Base-by-base conservation (phyloP, 164 flowering plant species). In the Platanus orientalis region DNA sequence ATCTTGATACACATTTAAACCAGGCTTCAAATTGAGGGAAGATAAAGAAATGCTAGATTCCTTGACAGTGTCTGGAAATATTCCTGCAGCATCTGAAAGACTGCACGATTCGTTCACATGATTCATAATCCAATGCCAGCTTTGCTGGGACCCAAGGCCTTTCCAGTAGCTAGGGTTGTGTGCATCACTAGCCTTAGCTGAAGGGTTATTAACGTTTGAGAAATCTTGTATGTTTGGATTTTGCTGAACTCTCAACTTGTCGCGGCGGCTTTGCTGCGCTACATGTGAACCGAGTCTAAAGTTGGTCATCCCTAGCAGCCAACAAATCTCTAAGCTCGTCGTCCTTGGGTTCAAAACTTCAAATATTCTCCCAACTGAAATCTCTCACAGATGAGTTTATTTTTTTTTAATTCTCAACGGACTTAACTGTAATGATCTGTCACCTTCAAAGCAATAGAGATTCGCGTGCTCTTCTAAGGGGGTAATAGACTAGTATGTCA, bases 231-330 rank as follows among this genome's bases (percentile, higher is more conserved):
- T 47, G 45, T 2, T n/a, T n/a, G n/a, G 49, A 40, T 20, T 29
- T 3, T 74, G 81, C 26, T 73, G 85, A 57, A 81, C 50, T 58
- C 96, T 71, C 40, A 90, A 44, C 73, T 85, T 90, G 42, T 87
- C 87, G 0, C 93, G 83, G 26, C 90, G 80, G 66, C 87, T 87
- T 79, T 83, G 91, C 65, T 84, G 93, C 2, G 90, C 88, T 0
- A 87, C 82, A 65, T 89, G 96, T 1, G 71, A 69, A 25, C 81
- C 88, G 6, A 74, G 73, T 57, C 79, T 79, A 34, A 73, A 76
- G 56, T 63, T 74, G 64, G 59, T 74, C 73, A 70, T 73, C 27
- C 73, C 84, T 76, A 79, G 71, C 36, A 49, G 17, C 20, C 68
- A 36, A 47, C n/a, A n/a, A n/a, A 30, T 58, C 51, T 66, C 71